Evolutionary conservation across 768 basidiomycete genomes (phyloP).

Genomic region (Suillus subalutaceus): DNA sequence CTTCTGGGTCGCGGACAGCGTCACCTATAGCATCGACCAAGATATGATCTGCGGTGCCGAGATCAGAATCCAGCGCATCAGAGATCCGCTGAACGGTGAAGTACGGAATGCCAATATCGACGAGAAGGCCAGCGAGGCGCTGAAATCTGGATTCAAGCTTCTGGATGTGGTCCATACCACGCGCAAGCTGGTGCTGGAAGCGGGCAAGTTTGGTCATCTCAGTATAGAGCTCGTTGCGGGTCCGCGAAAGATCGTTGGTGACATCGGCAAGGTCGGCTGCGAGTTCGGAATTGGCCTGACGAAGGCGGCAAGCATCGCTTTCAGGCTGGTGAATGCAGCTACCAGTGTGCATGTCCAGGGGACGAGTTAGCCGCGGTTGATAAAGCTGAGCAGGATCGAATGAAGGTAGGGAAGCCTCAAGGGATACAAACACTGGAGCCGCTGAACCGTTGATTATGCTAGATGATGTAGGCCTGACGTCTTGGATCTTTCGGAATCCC

Average conservation of each 20-base stretch:
- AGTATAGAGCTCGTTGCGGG: slow-evolving; percentile 31
- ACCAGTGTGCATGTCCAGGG: slow-evolving; percentile 17
- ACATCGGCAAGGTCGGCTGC: slow-evolving; percentile 33
- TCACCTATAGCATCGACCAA: slow-evolving; percentile 46
- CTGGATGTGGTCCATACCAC: slow-evolving; percentile 30
- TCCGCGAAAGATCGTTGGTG: slow-evolving; percentile 29
- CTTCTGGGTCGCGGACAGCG: slow-evolving; percentile 40
- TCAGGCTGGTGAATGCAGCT: not conserved
- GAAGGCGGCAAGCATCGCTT: slow-evolving; percentile 14
- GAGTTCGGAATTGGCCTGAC: slow-evolving; percentile 20
- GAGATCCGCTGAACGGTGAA: slow-evolving; percentile 26
- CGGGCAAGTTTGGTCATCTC: slow-evolving; percentile 32
- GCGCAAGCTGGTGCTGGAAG: slow-evolving; percentile 25
- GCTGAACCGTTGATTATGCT: not conserved
- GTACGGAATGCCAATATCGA: slow-evolving; percentile 30
- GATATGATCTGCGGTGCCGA: slow-evolving; percentile 42
- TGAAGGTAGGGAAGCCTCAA: slow-evolving; percentile 24
- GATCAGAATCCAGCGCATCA: slow-evolving; percentile 23
- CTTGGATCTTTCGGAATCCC: not conserved
- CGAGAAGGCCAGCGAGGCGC: slow-evolving; percentile 25
- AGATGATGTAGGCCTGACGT: not conserved
- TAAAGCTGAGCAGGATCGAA: slow-evolving; percentile 32
- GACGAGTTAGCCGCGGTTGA: slow-evolving; percentile 6
- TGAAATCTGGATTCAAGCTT: slow-evolving; percentile 29
- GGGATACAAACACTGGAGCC: slow-evolving; percentile 28